These are phyloP conservation scores for Creolimax fragrantissima DNA, from an alignment of 78 protist genomes.

Conservation along the genomic window DNA sequence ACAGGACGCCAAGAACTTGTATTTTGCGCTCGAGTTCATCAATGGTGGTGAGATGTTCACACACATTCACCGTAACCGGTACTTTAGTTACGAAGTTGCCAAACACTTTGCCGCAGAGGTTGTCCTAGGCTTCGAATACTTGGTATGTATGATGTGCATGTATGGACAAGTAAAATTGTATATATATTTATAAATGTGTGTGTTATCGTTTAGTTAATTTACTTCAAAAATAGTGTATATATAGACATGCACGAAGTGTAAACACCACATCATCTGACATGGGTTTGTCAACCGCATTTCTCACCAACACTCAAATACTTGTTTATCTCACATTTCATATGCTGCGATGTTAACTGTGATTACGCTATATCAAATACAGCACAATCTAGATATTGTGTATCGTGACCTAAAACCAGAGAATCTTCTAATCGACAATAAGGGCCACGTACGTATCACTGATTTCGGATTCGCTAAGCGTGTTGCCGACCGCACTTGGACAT, in stretches of 20 bases:
- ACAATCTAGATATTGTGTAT: constrained; percentile 67
- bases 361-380: too few species aligned
- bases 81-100: background rate
- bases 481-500: constrained; percentile 26
- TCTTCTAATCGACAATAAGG: constrained; percentile 75
- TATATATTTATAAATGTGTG: too few species aligned
- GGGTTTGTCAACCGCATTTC: too few species aligned
- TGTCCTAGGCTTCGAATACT: constrained; percentile 28
- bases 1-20: constrained; percentile 45
- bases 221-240: too few species aligned
- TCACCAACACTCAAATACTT: too few species aligned
- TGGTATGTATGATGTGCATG: background rate
- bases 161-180: too few species aligned
- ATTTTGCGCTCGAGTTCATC: constrained; percentile 69
- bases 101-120: constrained; percentile 28
- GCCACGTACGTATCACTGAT: constrained; percentile 89
- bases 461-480: constrained; percentile 91
- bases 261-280: too few species aligned
- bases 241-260: too few species aligned
- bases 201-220: too few species aligned
- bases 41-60: constrained; percentile 86
- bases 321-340: too few species aligned
- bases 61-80: constrained; percentile 23
- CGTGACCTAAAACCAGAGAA: constrained; percentile 92
- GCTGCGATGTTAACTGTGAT: too few species aligned